phyloP scores from a whole-genome alignment of 495 filamentous ascomycete species.

The Annulohypoxylon maeteangense region DNA sequence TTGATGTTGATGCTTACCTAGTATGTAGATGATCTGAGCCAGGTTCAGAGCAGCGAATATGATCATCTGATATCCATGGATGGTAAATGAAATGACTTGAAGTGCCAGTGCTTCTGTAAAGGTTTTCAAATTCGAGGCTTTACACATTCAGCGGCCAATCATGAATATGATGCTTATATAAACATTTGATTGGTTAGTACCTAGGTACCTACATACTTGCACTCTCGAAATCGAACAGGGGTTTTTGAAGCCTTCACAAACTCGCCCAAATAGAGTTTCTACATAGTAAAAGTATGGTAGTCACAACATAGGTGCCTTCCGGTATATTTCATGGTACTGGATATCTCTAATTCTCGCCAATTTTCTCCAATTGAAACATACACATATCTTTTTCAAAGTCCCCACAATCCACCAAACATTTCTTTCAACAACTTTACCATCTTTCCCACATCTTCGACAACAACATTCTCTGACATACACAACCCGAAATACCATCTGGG shows the following conservation, averaged over 20 bases:
- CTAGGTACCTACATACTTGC: background rate
- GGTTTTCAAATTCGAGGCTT: background rate
- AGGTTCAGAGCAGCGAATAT: too few species aligned
- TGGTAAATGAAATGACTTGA: too few species aligned
- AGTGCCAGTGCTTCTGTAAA: too few species aligned
- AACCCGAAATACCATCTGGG: background rate
- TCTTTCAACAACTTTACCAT: background rate
- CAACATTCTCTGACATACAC: background rate
- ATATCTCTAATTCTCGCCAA: background rate
- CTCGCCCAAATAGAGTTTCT: background rate
- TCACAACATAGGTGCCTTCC: background rate
- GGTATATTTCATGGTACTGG: background rate
- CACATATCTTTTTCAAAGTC: background rate
- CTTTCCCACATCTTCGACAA: background rate
- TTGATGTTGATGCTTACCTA: too few species aligned
- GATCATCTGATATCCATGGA: too few species aligned
- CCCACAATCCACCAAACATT: background rate
- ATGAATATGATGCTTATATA: background rate
- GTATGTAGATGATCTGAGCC: too few species aligned
- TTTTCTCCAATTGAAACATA: background rate
- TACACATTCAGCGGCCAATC: background rate
- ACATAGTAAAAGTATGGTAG: background rate
- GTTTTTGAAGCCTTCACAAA: background rate
- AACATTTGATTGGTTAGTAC: background rate
- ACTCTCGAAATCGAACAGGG: background rate